These are phyloP conservation scores for Pleurotus cornucopiae DNA, from an alignment of 768 basidiomycete species.

Conservation along the genomic window DNA sequence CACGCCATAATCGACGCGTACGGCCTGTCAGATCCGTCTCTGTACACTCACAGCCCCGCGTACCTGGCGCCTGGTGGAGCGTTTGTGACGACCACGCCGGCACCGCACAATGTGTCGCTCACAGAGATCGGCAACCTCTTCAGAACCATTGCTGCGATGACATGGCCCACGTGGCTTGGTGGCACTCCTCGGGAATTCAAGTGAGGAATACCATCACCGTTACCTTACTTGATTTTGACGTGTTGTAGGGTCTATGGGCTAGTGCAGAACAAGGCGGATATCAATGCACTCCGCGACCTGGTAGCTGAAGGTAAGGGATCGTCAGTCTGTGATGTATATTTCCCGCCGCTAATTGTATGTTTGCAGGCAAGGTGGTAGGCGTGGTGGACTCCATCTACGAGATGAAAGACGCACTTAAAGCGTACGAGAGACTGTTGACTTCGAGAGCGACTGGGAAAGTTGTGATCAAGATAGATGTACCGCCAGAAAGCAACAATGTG, in stretches of 20 bases:
- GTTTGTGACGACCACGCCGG: conserved; percentile 42
- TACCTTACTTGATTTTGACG: background rate
- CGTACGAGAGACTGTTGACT: conserved; percentile 47
- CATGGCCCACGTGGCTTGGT: conserved; percentile 36
- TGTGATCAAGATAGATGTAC: conserved; percentile 25
- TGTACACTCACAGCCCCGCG: conserved; percentile 46
- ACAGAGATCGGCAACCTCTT: conserved; percentile 12
- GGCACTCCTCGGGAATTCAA: conserved; percentile 32
- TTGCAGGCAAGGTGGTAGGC: conserved; percentile 36
- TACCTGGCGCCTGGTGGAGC: conserved; percentile 52
- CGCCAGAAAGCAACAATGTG: background rate
- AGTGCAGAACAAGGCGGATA: background rate
- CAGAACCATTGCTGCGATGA: no score
- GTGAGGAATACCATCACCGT: conserved; percentile 25
- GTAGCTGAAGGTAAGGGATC: conserved; percentile 6
- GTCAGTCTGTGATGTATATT: background rate
- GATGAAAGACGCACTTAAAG: conserved; percentile 35
- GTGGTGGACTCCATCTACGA: conserved; percentile 42
- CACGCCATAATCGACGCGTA: conserved; percentile 59
- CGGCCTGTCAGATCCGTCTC: conserved; percentile 39
- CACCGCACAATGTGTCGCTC: conserved; percentile 20
- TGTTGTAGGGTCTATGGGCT: conserved; percentile 28
- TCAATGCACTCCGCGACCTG: conserved; percentile 5
- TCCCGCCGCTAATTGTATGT: no score
- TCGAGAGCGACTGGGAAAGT: conserved; percentile 50